Percentiles rank a stretch among this genome's conserved stretches.
These are phyloP conservation scores for Coemansia furcata DNA, from an alignment of 192 early-diverging fungal species.

Conservation along the genomic window DNA sequence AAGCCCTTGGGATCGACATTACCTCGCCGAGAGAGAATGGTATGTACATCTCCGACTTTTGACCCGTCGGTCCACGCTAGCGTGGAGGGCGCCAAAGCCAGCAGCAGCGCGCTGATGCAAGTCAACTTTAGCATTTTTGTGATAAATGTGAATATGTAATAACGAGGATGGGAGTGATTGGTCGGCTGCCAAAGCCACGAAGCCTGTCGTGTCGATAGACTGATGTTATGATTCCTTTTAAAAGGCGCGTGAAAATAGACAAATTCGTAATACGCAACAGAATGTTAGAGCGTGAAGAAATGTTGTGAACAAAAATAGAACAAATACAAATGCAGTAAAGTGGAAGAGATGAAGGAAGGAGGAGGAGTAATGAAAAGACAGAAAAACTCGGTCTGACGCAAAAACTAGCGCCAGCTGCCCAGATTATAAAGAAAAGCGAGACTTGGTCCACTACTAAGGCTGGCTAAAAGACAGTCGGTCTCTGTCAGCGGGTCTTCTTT, in stretches of 20 bases:
- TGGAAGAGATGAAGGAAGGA: neutral
- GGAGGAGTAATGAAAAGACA: neutral
- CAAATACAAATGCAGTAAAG: neutral
- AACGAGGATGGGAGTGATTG: neutral
- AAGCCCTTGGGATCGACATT: neutral
- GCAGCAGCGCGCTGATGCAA: neutral
- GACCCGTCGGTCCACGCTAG: neutral
- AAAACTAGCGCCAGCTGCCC: neutral
- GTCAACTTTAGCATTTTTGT: slow-evolving; percentile 3
- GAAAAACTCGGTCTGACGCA: neutral
- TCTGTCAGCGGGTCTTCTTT: neutral
- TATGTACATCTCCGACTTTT: neutral
- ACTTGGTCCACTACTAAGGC: neutral
- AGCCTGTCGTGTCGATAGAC: neutral
- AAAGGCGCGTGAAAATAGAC: neutral
- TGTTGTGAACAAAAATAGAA: neutral
- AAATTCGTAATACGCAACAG: neutral
- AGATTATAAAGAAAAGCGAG: slow-evolving; percentile 4
- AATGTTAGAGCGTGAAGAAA: neutral
- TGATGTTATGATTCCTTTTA: neutral
- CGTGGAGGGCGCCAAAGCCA: slow-evolving; percentile 1
- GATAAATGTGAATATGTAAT: neutral
- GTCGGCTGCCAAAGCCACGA: neutral
- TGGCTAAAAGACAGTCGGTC: neutral
- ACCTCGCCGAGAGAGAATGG: neutral